Evolutionary conservation across 495 filamentous ascomycete genomes (phyloP), one percentile per base, ranked within the genome.

Genomic region (Clohesyomyces aquaticus): DNA sequence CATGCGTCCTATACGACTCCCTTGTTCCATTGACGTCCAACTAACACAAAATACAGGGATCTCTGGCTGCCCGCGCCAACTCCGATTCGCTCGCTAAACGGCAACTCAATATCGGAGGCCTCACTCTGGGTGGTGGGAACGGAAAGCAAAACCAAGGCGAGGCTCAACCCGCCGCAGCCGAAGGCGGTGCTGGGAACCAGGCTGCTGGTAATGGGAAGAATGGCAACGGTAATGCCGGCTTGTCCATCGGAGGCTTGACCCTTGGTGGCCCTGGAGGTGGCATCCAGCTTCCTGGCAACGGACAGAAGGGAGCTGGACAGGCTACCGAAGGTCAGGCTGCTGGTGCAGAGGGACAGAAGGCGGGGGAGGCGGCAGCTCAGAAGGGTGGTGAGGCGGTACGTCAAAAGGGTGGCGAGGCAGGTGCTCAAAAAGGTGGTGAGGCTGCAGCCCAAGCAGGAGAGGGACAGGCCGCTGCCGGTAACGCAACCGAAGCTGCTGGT

Each of bases 161-260:
- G n/a, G n/a, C n/a, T n/a, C n/a, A 22, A 51, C 9, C 4, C 59
- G 4, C 2, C 23, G 10, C n/a, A n/a, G n/a, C n/a, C n/a, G n/a
- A n/a, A n/a, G n/a, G n/a, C n/a, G 41, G 29, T 10, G 49, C 32
- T 18, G 42, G 18, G 35, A 38, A 22, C 12, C 38, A n/a, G n/a
- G n/a, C n/a, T n/a, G n/a, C n/a, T n/a, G n/a, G 25, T 25, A 11
- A 56, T 12, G 3, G 23, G 32, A 32, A 32, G 10, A 26, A 51
- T 41, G 53, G 53, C 2, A 42, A 51, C 16, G 58, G 27, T n/a
- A 46, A 26, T 18, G 61, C 51, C 18, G 61, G 52, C 1, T 21
- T 63, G 53, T 49, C 41, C n/a, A 63, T 63, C 42, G 61, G 61
- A 27, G 61, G 61, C 1, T 43, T 63, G 42, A 63, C 61, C 42